phyloP scores from a whole-genome alignment of 495 filamentous ascomycete species.

The Hypomontagnella submonticulosa region DNA sequence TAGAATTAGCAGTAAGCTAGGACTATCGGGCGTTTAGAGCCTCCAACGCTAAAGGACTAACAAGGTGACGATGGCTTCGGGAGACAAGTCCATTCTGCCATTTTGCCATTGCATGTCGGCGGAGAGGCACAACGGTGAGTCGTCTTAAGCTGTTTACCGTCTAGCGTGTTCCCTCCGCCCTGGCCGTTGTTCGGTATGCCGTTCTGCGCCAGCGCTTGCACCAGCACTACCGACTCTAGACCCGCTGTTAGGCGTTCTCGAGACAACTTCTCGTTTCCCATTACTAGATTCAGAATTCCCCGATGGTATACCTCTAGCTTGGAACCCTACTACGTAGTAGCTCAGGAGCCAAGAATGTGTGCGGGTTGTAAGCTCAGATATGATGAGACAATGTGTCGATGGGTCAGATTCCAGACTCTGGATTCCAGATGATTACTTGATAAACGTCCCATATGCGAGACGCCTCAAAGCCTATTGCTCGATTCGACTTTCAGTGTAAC shows the following conservation, averaged over 20 bases:
- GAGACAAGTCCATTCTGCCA: not conserved
- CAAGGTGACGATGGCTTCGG: conserved; percentile 34
- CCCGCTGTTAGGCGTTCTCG: conserved; percentile 49
- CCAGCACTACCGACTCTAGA: conserved; percentile 37
- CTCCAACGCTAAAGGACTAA: conserved; percentile 18
- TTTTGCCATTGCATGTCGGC: conserved; percentile 27
- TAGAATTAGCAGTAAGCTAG: not conserved
- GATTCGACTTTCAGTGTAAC: conserved; percentile 7
- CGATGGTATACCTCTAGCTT: conserved; percentile 27
- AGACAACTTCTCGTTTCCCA: conserved; percentile 46
- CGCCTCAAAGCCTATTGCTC: conserved; percentile 6
- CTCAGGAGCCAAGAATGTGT: conserved; percentile 19
- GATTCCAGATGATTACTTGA: not conserved
- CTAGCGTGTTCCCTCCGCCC: conserved; percentile 23
- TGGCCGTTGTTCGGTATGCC: conserved; percentile 31
- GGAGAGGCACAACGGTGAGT: conserved; percentile 30
- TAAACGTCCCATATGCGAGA: not conserved
- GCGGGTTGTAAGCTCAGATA: conserved; percentile 10
- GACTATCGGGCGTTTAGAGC: not conserved
- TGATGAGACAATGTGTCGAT: conserved; percentile 29
- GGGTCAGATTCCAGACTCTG: conserved; percentile 28
- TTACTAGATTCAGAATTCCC: conserved; percentile 48
- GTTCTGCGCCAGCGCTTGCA: conserved; percentile 25
- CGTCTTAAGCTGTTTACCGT: conserved; percentile 15
- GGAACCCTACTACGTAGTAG: conserved; percentile 28